phyloP scores from a whole-genome alignment of 2,329 filamentous ascomycete species.

The Chalaropsis ovoidea region DNA sequence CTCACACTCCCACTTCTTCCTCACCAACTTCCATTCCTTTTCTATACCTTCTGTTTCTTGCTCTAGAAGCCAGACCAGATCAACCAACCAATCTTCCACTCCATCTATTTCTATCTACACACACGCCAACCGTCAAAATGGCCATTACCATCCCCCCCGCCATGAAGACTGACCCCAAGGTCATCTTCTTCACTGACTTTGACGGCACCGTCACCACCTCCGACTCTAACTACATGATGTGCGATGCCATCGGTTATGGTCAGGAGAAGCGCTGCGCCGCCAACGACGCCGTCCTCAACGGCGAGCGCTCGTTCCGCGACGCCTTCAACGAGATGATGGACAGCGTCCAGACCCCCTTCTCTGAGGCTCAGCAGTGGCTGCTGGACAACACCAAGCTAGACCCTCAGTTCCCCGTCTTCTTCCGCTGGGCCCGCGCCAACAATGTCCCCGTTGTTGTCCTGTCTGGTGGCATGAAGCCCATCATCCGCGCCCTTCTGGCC shows the following conservation, averaged over 20 bases:
- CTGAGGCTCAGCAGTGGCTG: slow-evolving; percentile 69
- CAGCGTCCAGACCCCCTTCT: slow-evolving; percentile 68
- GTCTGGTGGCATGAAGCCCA: slow-evolving; percentile 82
- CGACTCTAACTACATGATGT: slow-evolving; percentile 62
- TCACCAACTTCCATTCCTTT: neutral
- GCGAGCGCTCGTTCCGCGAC: slow-evolving; percentile 65
- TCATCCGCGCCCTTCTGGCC: slow-evolving; percentile 74
- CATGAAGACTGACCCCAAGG: slow-evolving; percentile 60
- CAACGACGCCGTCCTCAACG: slow-evolving; percentile 67
- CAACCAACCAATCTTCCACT: neutral
- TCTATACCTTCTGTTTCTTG: neutral
- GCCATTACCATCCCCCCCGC: slow-evolving; percentile 24
- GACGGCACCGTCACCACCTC: slow-evolving; percentile 83
- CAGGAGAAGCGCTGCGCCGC: slow-evolving; percentile 55
- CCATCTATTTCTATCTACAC: neutral
- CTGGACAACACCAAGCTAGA: slow-evolving; percentile 79
- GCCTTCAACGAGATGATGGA: slow-evolving; percentile 89
- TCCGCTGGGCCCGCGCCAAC: slow-evolving; percentile 66
- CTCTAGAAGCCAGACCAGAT: neutral
- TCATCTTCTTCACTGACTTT: slow-evolving; percentile 98
- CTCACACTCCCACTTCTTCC: slow-evolving; percentile 1
- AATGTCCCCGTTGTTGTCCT: slow-evolving; percentile 89
- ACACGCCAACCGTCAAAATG: slow-evolving; percentile 22
- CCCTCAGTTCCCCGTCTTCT: slow-evolving; percentile 79
- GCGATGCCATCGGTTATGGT: slow-evolving; percentile 86